Evolutionary conservation across 441 rosid species (phyloP).

Genomic region (Euphorbia schlechtendalii): DNA sequence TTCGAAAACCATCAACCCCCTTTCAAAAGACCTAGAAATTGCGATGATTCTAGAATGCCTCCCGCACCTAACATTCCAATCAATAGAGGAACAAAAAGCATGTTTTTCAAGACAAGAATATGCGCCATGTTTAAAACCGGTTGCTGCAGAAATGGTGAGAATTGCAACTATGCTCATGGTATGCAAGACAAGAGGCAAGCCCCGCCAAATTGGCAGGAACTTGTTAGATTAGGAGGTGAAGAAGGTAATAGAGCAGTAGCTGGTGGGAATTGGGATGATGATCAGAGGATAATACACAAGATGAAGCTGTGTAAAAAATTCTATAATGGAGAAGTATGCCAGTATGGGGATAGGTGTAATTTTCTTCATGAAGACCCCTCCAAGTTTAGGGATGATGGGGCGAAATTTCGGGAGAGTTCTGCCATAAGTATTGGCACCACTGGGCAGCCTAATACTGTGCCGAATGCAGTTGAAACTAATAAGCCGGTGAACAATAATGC

Average conservation of each 20-base stretch:
- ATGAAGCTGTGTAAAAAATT: constrained; percentile 96
- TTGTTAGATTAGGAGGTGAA: constrained; percentile 32
- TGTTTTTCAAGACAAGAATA: constrained; percentile 86
- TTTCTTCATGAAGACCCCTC: constrained; percentile 84
- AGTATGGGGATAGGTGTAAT: constrained; percentile 89
- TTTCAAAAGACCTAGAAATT: constrained; percentile 56
- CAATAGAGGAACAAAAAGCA: constrained; percentile 58
- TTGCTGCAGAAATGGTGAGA: constrained; percentile 77
- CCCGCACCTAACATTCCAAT: constrained; percentile 38
- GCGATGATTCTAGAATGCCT: constrained; percentile 31
- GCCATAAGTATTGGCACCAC: constrained; percentile 77
- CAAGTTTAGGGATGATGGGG: constrained; percentile 65
- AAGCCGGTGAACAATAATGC: constrained; percentile 40
- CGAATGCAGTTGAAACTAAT: constrained; percentile 38
- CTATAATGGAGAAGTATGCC: constrained; percentile 87
- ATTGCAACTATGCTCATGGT: constrained; percentile 92
- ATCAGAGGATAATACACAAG: constrained; percentile 82
- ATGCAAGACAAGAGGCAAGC: constrained; percentile 84
- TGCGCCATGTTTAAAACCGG: constrained; percentile 73
- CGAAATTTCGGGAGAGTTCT: constrained; percentile 68
- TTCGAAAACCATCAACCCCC: constrained; percentile 42
- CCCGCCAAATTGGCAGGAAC: constrained; percentile 94
- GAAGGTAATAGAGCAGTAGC: constrained; percentile 39
- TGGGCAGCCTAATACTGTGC: constrained; percentile 21
- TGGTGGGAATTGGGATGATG: constrained; percentile 72